Percentiles rank a stretch among this genome's conserved stretches.
phyloP scores from a whole-genome alignment of 495 filamentous ascomycete genomes.

The Aspergillus nanangensis region DNA sequence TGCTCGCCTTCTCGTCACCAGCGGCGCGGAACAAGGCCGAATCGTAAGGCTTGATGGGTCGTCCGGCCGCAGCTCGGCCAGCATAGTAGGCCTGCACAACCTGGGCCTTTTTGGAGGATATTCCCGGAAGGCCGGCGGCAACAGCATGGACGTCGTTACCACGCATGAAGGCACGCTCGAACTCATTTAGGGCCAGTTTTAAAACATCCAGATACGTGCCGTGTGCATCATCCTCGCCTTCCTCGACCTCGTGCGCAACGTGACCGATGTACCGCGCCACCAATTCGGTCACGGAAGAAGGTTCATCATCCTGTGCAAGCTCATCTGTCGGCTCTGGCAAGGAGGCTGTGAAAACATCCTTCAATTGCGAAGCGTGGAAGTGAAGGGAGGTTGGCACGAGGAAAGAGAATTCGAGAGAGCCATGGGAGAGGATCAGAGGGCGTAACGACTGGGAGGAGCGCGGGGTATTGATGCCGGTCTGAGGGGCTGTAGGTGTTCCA shows the following conservation, averaged over 20 bases:
- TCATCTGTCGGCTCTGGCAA: slow-evolving; percentile 91
- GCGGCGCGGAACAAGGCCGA: slow-evolving; percentile 90
- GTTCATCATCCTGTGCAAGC: slow-evolving; percentile 95
- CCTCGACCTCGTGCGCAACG: slow-evolving; percentile 78
- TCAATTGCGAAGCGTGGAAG: slow-evolving; percentile 90
- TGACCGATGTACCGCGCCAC: slow-evolving; percentile 89
- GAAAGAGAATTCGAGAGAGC: slow-evolving; percentile 91
- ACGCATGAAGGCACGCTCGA: slow-evolving; percentile 88
- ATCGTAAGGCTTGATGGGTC: slow-evolving; percentile 81
- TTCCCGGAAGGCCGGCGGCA: slow-evolving; percentile 78
- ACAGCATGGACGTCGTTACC: slow-evolving; percentile 96
- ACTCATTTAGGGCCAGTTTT: slow-evolving; percentile 85
- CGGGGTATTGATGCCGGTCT: slow-evolving; percentile 94
- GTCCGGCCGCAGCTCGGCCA: slow-evolving; percentile 74
- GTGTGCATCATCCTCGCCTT: slow-evolving; percentile 83
- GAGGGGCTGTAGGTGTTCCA: slow-evolving; percentile 73
- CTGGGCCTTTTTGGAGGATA: slow-evolving; percentile 79
- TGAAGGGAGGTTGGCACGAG: slow-evolving; percentile 90
- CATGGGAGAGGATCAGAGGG: slow-evolving; percentile 83
- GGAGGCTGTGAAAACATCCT: slow-evolving; percentile 77
- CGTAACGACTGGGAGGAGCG: slow-evolving; percentile 87
- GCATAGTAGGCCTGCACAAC: slow-evolving; percentile 87
- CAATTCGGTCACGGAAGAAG: slow-evolving; percentile 85
- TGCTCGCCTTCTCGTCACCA: slow-evolving; percentile 66
- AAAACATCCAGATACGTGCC: slow-evolving; percentile 83